Percentiles rank a stretch among this genome's conserved stretches.
phyloP scores from a whole-genome alignment of 768 basidiomycete species.

The Psilocybe tampanensis region DNA sequence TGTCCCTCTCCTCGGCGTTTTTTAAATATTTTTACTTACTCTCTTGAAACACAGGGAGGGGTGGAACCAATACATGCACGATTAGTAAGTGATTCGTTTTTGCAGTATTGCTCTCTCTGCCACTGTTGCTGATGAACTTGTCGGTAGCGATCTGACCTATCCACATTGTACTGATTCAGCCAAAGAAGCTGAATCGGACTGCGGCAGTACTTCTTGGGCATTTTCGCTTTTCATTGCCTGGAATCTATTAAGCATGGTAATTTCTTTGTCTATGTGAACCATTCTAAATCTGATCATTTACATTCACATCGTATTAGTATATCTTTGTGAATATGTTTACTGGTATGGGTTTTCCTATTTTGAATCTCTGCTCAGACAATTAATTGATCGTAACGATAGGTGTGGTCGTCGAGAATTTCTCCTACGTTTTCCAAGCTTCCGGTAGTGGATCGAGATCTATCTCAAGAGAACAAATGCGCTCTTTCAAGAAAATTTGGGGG shows the following conservation, averaged over 20 bases:
- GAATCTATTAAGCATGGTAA: slow-evolving; percentile 94
- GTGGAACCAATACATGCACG: slow-evolving; percentile 98
- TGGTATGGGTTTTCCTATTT: slow-evolving; percentile 44
- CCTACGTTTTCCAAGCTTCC: slow-evolving; percentile 90
- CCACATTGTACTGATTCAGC: slow-evolving; percentile 76
- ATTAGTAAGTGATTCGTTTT: slow-evolving; percentile 68
- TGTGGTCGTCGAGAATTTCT: slow-evolving; percentile 95
- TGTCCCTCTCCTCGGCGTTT: neutral
- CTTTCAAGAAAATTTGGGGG: slow-evolving; percentile 95
- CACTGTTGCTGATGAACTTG: slow-evolving; percentile 6
- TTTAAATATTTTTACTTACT: slow-evolving; percentile 8
- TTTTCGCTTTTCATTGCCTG: slow-evolving; percentile 89
- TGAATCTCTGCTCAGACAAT: neutral
- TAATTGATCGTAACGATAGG: slow-evolving; percentile 36
- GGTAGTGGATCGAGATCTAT: slow-evolving; percentile 81
- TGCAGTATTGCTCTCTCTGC: neutral
- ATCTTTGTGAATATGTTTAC: slow-evolving; percentile 97
- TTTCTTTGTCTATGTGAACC: slow-evolving; percentile 24
- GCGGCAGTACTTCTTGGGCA: slow-evolving; percentile 84
- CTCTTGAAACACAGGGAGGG: slow-evolving; percentile 62
- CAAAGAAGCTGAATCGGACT: slow-evolving; percentile 70
- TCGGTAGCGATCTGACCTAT: slow-evolving; percentile 66
- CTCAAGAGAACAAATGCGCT: slow-evolving; percentile 88
- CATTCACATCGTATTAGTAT: slow-evolving; percentile 53
- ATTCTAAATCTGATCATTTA: neutral